These are phyloP conservation scores for Colletotrichum nymphaeae DNA, from an alignment of 2,329 filamentous ascomycete species.

Conservation along the genomic window DNA sequence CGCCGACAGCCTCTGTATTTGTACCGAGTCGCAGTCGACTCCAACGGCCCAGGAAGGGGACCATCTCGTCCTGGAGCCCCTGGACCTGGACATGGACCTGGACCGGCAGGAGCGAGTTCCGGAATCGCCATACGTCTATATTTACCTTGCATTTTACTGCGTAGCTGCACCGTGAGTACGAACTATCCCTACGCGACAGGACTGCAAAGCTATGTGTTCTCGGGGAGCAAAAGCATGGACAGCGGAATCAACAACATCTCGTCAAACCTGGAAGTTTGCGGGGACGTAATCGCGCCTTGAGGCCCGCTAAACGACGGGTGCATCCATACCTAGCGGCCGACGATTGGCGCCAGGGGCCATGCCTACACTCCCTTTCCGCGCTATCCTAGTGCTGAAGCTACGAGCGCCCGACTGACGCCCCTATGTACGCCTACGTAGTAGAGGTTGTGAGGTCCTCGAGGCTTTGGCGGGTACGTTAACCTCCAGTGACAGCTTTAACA, in stretches of 20 bases:
- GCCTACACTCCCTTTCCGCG: not conserved
- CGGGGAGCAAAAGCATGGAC: not conserved
- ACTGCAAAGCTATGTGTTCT: not conserved
- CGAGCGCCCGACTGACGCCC: not conserved
- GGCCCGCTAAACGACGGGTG: slow-evolving; percentile 30
- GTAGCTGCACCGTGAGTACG: too few relatives aligned
- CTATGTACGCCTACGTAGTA: too few relatives aligned
- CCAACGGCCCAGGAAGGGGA: not conserved
- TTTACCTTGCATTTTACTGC: not conserved
- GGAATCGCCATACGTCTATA: not conserved
- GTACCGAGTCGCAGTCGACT: too few relatives aligned
- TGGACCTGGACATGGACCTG: not conserved
- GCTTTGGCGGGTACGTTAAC: not conserved
- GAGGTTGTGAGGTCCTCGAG: too few relatives aligned
- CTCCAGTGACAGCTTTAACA: not conserved
- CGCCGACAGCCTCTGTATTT: too few relatives aligned
- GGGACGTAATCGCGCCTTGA: not conserved
- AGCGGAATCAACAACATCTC: not conserved
- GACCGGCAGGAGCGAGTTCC: too few relatives aligned
- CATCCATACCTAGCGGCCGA: slow-evolving; percentile 30
- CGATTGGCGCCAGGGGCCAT: slow-evolving; percentile 24
- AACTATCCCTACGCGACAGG: too few relatives aligned
- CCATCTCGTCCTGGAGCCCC: not conserved
- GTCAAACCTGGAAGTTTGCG: slow-evolving; percentile 1
- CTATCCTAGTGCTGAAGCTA: not conserved